Base-by-base conservation (phyloP, 768 basidiomycete genomes). In the Tulasnella sp. region DNA sequence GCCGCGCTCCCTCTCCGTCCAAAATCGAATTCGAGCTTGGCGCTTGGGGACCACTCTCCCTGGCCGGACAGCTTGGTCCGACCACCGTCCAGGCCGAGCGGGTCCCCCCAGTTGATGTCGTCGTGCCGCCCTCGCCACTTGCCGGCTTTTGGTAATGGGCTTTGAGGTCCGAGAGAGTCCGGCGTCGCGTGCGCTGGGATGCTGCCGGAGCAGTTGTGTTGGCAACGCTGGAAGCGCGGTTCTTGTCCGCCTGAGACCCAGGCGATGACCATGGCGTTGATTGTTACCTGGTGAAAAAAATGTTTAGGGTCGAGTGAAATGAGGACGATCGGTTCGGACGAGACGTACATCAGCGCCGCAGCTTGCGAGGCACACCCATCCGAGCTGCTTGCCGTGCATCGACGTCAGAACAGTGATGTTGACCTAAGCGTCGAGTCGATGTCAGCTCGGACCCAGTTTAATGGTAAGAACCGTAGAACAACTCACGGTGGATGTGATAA, bases 401-500 rank as follows among this genome's bases (percentile, higher is more conserved):
- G 86, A 76, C 16, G 88, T 88, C 41, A 91, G 85, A n/a, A 90
- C 84, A 16, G 85, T 83, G 54, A 90, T 88, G 83, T 91, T 88
- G 77, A 83, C 81, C 80, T 87, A 31, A n/a, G 28, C 28, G 20
- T 85, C 72, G 37, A n/a, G 46, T 31, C 48, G 0, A 16, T 18
- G 20, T 37, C 46, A 74, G 50, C 42, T n/a, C n/a, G n/a, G n/a
- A n/a, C n/a, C n/a, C n/a, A n/a, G n/a, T n/a, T n/a, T n/a, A n/a
- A n/a, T n/a, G n/a, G n/a, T n/a, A n/a, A n/a, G n/a, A n/a, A n/a
- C n/a, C n/a, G n/a, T n/a, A n/a, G n/a, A n/a, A n/a, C n/a, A n/a
- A n/a, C n/a, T n/a, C n/a, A 89, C 86, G 50, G 88, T 87, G 16
- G 89, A 90, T 8, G 90, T 90, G 16, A 86, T 86, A 18, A 91